Evolutionary conservation across 2,329 filamentous ascomycete species (phyloP), one percentile per base, ranked within the genome.

Genomic region (Penicillium sp.): DNA sequence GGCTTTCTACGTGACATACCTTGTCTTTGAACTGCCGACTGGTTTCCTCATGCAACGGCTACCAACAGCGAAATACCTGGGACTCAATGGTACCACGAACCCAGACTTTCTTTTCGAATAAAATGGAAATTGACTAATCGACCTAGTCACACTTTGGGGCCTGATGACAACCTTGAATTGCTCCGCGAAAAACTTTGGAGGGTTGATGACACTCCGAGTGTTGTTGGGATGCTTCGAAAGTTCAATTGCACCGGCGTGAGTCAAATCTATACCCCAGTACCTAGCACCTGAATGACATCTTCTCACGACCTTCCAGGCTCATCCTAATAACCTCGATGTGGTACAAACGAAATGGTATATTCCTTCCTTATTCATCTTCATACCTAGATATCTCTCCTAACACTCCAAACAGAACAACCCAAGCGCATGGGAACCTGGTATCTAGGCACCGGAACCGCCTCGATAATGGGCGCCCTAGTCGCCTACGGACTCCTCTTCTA

Each of bases 361-460:
- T 13, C 16, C 19, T 4, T 7, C 19, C 33, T 18, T 48, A 44
- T 19, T n/a, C 42, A 26, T 16, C 33, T 48, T 2, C 51, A n/a
- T 40, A 23, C 34, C 44, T n/a, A 13, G 5, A 6, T 26, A 11
- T 13, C 6, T 24, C 37, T 11, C 6, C 14, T 23, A 37, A 19
- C 34, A 48, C 53, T 9, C 26, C 28, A 13, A 60, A 47, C 21
- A 57, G 83, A 87, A 64, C 85, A 87, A 68, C 83, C 83, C 0
- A 70, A 82, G 21, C 77, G 85, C 0, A 79, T 86, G 11, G 83
- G 82, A 0, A 79, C 80, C 37, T 88, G 85, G 85, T 87, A 87
- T 58, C 75, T 82, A 4, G 83, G 81, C 1, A 86, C 80, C 28
- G 82, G 82, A 0, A 65, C 77, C 0, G 80, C 80, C 1, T 81